Evolutionary conservation across 2,329 filamentous ascomycete species (phyloP).

Genomic region (Aspergillus sergii): DNA sequence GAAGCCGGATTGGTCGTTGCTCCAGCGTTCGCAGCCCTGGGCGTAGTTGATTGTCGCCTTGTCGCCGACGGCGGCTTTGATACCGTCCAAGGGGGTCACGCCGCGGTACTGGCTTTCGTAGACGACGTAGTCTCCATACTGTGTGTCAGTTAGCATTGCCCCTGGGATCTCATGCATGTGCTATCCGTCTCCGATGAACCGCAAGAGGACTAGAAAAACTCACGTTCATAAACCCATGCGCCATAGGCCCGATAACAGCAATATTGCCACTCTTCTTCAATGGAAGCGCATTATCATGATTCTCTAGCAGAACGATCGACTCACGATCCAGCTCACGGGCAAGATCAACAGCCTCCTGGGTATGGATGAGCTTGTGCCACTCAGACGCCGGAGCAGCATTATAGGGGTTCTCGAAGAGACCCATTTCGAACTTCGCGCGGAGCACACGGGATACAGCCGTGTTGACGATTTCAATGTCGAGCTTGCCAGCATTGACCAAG

Average conservation of each 20-base stretch:
- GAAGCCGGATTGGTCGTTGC: conserved; percentile 68
- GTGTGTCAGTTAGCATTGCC: conserved; percentile 6
- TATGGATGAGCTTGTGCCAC: conserved; percentile 64
- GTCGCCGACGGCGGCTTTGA: conserved; percentile 59
- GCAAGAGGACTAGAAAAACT: conserved; percentile 27
- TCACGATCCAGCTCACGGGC: conserved; percentile 67
- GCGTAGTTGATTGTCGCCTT: conserved; percentile 66
- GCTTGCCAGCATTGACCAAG: conserved; percentile 62
- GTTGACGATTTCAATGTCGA: conserved; percentile 64
- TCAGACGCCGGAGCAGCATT: conserved; percentile 59
- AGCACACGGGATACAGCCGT: conserved; percentile 67
- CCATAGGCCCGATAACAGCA: conserved; percentile 76
- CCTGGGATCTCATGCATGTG: not conserved
- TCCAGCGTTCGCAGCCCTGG: conserved; percentile 73
- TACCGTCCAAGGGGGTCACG: conserved; percentile 70
- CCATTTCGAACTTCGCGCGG: conserved; percentile 68
- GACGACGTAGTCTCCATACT: conserved; percentile 76
- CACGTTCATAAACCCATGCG: conserved; percentile 69
- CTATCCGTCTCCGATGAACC: not conserved
- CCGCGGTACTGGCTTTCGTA: conserved; percentile 65
- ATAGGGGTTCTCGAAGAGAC: conserved; percentile 72
- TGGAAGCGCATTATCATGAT: conserved; percentile 57
- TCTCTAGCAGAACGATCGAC: conserved; percentile 63
- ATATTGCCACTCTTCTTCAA: conserved; percentile 66
- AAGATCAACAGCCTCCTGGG: conserved; percentile 58